These are phyloP conservation scores for Linum tenue DNA, from an alignment of 345 rosid species.

Conservation along the genomic window DNA sequence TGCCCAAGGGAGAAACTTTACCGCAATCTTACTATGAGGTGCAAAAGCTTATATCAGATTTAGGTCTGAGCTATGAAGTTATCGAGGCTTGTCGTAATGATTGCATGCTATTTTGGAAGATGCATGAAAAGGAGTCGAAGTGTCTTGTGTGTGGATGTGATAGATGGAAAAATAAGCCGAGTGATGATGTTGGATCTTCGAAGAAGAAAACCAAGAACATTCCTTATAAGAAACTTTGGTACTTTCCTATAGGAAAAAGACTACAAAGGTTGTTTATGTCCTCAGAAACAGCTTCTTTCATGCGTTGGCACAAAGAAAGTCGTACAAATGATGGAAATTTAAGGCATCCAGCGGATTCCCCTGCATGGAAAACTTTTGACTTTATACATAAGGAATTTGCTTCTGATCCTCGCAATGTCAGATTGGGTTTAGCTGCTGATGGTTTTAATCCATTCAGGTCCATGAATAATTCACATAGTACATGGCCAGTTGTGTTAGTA, in stretches of 20 bases:
- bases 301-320: slow-evolving; percentile 13
- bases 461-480: too few relatives aligned
- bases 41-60: neutral
- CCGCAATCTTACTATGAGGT: neutral
- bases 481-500: too few relatives aligned
- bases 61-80: neutral
- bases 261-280: too few relatives aligned
- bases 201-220: neutral
- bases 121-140: neutral
- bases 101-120: neutral
- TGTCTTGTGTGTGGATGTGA: neutral
- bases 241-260: slow-evolving; percentile 10
- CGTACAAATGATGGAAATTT: neutral
- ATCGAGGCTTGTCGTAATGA: slow-evolving; percentile 11
- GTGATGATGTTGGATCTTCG: too few relatives aligned
- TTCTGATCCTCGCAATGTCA: neutral
- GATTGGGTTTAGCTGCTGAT: neutral
- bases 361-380: slow-evolving; percentile 8
- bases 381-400: neutral
- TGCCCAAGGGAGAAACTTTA: too few relatives aligned
- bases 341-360: slow-evolving; percentile 2
- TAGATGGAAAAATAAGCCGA: neutral
- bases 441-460: slow-evolving; percentile 10
- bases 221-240: neutral
- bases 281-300: too few relatives aligned